Evolutionary conservation across 306 rosid genomes (phyloP), one percentile per base, ranked within the genome.

Genomic region (Trichosanthes truncata): DNA sequence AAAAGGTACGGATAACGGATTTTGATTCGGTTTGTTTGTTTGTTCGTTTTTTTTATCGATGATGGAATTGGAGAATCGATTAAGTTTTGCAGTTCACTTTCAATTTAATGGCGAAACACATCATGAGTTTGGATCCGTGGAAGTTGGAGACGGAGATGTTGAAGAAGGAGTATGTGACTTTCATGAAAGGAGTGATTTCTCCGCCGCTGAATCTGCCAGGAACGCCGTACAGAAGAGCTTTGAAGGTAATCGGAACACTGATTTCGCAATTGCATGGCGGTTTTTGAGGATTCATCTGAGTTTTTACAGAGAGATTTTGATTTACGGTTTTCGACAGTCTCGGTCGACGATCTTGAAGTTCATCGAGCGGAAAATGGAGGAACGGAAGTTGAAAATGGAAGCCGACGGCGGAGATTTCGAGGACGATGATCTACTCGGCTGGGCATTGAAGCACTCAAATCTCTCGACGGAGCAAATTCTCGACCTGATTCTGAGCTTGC

Each of bases 181-280:
- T 95, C 83, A 95, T 95, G 98, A 95, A 91, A 65, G 99, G 99
- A 31, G 97, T 95, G 62, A 91, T 93, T 21, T 93, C 99, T 7
- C 86, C 94, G 23, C 99, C 99, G 36, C 40, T 95, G 84, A 89
- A 95, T 85, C 88, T 95, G 0, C 99, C 99, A 0, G 99, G 99
- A 84, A 93, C 97, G 63, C 88, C 98, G 46, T 95, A 95, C 65
- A 72, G 99, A 83, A 91, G 77, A 82, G 99, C 99, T 55, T 85
- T 93, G 23, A 87, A 91, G 97, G 98, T 95, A 85, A 78, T 3
- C 52, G 17, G 10, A 36, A 26, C 41, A 48, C 21, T n/a, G 43
- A 68, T 68, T 67, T 33, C 0, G 69, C 69, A 31, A 33, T 31
- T 41, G 75, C 75, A 68, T n/a, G 51, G 17, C 20, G 35, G 52